Evolutionary conservation across 352 stramenopile species (phyloP), one percentile per base, ranked within the genome.

Genomic region (Globisporangium polare): DNA sequence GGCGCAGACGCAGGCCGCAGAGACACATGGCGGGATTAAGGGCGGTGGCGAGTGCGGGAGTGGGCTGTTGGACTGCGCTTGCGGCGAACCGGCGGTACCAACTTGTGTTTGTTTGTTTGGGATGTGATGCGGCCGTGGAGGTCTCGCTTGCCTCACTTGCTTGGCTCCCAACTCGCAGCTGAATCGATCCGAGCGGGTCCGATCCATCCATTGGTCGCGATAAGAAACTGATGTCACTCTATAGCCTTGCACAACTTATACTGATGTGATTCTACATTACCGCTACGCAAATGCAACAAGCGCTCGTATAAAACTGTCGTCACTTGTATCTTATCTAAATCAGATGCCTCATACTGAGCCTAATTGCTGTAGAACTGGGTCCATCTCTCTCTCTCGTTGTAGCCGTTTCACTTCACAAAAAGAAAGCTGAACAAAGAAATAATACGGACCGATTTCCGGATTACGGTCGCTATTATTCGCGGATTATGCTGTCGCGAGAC

Each of bases 1-100:
- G 53, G 58, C 59, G 67, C 57, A 53, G 31, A n/a, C 58, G 58
- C 53, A 77, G 63, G 64, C 73, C 54, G 66, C 65, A 70, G 60
- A 69, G 67, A 65, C 70, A 80, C 72, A 86, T 68, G 63, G 55
- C 6, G 31, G 46, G 33, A 31, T 13, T 12, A 35, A 31, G 22
- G 22, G 42, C 12, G 8, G 2, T n/a, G 22, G 24, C 42, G 54
- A 35, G 29, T 15, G 29, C 24, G 26, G 5, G n/a, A 51, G 39
- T 27, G 35, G 13, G 37, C 2, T 18, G 49, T 4, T 46, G 53
- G n/a, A 39, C 12, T 17, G 46, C 15, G 24, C 46, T 46, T 20
- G 15, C 17, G 42, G 18, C n/a, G 18, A 7, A n/a, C 4, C 20
- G 43, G 43, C 43, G 43, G 41, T 46, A 46, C 22, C 41, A 46